Evolutionary conservation across 1,284 basidiomycete genomes (phyloP), one percentile per base, ranked within the genome.

Genomic region (Polyporus tsugae): DNA sequence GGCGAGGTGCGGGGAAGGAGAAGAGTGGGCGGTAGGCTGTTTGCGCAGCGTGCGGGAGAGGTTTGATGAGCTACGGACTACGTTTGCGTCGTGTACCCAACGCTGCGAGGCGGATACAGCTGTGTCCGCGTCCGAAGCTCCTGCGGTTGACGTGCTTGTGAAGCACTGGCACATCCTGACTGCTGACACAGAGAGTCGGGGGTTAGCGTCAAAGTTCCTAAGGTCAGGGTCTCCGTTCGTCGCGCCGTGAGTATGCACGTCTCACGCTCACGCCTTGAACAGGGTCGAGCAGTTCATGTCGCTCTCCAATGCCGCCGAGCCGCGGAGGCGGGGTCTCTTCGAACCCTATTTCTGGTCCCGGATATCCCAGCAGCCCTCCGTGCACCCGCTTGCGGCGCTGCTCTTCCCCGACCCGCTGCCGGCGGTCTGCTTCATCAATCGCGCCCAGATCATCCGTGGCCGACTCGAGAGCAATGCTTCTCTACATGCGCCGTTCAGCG

Each of bases 271-370:
- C 36, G 57, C 33, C 62, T 11, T 60, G 52, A 67, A 42, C 25
- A 94, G 92, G n/a, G 81, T 93, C 68, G 89, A 93, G 17, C 90
- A 93, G 70, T 93, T 92, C 74, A 91, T 92, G 86, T 88, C 90
- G 0, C 83, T 94, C 13, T 95, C 93, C 2, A 79, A 93, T 52
- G 89, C 90, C 35, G 88, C 89, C 17, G 93, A 95, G 75, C 88
- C 92, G 15, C 85, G 88, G 25, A 83, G 88, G 25, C 90, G 86
- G 74, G 90, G 91, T 5, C 79, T 91, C 10, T 93, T 91, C 68
- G 91, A 93, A 71, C 91, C 91, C 0, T 87, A 89, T 71, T 93
- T 91, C 78, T 94, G 91, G 91, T 81, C 84, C 15, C 85, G 85
- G 53, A 75, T 82, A 1, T 75, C 77, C 4, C 79, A 81, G 35